phyloP scores from a whole-genome alignment of 371 early-diverging fungal genomes.

The Coemansia sp. region DNA sequence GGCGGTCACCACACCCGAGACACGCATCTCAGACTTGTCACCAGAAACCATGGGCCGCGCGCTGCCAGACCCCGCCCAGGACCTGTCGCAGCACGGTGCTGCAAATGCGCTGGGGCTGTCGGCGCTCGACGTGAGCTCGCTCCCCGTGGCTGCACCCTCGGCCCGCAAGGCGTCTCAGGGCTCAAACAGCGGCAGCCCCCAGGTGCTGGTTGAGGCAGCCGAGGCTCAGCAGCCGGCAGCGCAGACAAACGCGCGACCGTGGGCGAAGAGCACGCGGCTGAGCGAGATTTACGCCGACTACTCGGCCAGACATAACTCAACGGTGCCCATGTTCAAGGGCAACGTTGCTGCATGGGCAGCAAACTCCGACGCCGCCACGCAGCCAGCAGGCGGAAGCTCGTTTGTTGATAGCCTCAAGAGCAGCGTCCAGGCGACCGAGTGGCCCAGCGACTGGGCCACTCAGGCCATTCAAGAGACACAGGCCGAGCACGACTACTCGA shows the following conservation, averaged over 20 bases:
- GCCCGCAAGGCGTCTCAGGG: conserved; percentile 29
- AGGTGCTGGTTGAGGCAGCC: conserved; percentile 2
- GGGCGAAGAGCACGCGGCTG: conserved; percentile 48
- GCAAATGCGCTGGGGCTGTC: conserved; percentile 39
- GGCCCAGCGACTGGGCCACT: conserved; percentile 23
- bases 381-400: conserved; percentile 30
- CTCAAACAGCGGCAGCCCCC: conserved; percentile 13
- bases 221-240: conserved; percentile 1
- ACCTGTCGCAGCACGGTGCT: not conserved
- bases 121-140: conserved; percentile 26
- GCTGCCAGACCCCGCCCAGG: not conserved
- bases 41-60: conserved; percentile 6
- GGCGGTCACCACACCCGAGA: conserved; percentile 27
- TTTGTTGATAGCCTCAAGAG: conserved; percentile 44
- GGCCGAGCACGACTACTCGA: conserved; percentile 13
- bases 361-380: conserved; percentile 2
- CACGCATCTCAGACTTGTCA: conserved; percentile 9
- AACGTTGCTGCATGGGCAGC: conserved; percentile 8
- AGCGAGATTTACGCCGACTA: conserved; percentile 51
- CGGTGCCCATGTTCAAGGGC: conserved; percentile 40
- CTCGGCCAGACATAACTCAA: conserved; percentile 45
- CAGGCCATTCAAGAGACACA: not conserved
- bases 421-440: conserved; percentile 28
- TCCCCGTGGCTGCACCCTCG: conserved; percentile 5
- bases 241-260: conserved; percentile 23